These are phyloP conservation scores for Annulohypoxylon moriforme DNA, from an alignment of 495 filamentous ascomycete species.

Conservation along the genomic window DNA sequence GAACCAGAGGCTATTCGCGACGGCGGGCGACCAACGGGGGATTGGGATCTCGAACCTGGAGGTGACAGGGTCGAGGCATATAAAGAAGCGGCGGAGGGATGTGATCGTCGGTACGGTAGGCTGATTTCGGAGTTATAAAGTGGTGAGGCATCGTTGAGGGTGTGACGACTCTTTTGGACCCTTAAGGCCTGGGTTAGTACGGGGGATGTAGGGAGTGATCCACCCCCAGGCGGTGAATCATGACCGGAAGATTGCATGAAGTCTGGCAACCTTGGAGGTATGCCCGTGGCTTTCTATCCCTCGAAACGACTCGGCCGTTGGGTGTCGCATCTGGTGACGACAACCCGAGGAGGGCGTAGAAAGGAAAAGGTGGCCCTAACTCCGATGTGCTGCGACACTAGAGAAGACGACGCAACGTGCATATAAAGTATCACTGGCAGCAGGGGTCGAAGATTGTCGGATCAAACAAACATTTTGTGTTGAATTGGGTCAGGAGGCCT, in stretches of 20 bases:
- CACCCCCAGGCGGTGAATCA: slow-evolving; percentile 53
- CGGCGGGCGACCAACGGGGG: slow-evolving; percentile 66
- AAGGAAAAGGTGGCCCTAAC: neutral
- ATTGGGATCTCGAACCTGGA: slow-evolving; percentile 66
- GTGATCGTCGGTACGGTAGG: slow-evolving; percentile 63
- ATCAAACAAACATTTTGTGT: neutral
- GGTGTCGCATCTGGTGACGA: slow-evolving; percentile 37
- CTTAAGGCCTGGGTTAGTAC: slow-evolving; percentile 55
- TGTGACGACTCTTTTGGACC: slow-evolving; percentile 50
- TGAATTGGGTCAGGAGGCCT: neutral
- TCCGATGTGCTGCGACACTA: neutral
- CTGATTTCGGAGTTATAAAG: slow-evolving; percentile 58
- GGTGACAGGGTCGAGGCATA: slow-evolving; percentile 68
- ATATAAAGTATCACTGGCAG: neutral
- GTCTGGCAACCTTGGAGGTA: slow-evolving; percentile 21
- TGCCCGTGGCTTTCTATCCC: slow-evolving; percentile 20
- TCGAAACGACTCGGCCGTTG: slow-evolving; percentile 23
- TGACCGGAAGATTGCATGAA: slow-evolving; percentile 60
- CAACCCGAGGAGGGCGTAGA: neutral
- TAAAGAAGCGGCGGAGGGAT: slow-evolving; percentile 68
- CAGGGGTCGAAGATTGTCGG: neutral
- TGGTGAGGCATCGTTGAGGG: slow-evolving; percentile 47
- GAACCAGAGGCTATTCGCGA: slow-evolving; percentile 61
- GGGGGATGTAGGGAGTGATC: slow-evolving; percentile 55
- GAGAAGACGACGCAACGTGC: neutral